phyloP scores from a whole-genome alignment of 1,284 basidiomycete species.

The Lignosus rhinocerotis region DNA sequence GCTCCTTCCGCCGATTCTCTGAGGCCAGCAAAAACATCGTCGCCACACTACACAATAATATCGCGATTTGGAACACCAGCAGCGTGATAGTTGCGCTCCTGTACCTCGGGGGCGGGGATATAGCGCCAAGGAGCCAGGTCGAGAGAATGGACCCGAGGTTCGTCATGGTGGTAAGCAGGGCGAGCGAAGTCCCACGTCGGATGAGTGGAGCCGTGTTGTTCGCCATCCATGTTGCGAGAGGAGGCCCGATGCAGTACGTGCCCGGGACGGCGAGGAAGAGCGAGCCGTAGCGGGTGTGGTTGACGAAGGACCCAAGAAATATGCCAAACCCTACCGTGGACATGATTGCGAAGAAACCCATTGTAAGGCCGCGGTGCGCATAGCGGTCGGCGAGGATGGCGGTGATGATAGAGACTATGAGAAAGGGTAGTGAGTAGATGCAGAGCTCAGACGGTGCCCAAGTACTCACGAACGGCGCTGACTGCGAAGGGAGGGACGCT shows the following conservation, averaged over 20 bases:
- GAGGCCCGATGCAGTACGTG: constrained; percentile 61
- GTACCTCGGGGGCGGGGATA: constrained; percentile 22
- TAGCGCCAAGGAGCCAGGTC: constrained; percentile 41
- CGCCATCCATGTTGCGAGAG: constrained; percentile 61
- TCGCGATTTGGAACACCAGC: constrained; percentile 21
- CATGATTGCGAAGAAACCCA: constrained; percentile 38
- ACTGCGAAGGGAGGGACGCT: constrained; percentile 28
- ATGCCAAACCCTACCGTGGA: constrained; percentile 59
- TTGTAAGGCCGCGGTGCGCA: constrained; percentile 39
- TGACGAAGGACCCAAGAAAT: constrained; percentile 43
- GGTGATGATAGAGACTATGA: constrained; percentile 15
- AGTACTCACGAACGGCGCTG: constrained; percentile 1
- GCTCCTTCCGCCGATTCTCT: constrained; percentile 2
- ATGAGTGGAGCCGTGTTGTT: constrained; percentile 72
- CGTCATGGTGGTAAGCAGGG: constrained; percentile 68
- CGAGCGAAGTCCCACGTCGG: constrained; percentile 65
- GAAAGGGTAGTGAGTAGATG: neutral
- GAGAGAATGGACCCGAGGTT: constrained; percentile 66
- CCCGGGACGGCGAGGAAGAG: constrained; percentile 62
- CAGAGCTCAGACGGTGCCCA: too few relatives aligned
- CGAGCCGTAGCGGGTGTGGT: constrained; percentile 48
- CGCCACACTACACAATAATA: constrained; percentile 8
- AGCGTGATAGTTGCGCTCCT: constrained; percentile 17
- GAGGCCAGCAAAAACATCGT: constrained; percentile 8
- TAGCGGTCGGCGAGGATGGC: constrained; percentile 16